phyloP scores from a whole-genome alignment of 345 rosid genomes.

The Gossypium bickii region DNA sequence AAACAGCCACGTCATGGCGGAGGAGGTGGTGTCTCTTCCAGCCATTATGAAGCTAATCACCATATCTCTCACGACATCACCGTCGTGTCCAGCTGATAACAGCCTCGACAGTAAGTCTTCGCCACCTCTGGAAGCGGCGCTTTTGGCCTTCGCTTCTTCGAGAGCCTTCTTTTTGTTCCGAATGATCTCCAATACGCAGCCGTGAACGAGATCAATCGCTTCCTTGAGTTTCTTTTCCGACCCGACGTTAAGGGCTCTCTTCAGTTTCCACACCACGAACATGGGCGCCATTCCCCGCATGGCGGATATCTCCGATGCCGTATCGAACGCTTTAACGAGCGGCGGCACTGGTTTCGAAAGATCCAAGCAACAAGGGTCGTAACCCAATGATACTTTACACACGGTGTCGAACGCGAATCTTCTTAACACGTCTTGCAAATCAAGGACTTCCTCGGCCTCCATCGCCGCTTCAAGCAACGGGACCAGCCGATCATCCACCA shows the following conservation, averaged over 20 bases:
- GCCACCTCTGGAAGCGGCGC: background rate
- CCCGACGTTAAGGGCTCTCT: constrained; percentile 49
- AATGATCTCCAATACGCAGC: constrained; percentile 32
- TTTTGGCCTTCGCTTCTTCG: constrained; percentile 2
- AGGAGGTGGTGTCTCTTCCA: constrained; percentile 65
- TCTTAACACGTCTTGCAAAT: constrained; percentile 53
- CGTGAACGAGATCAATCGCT: constrained; percentile 39
- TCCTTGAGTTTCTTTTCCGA: constrained; percentile 50
- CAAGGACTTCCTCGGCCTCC: constrained; percentile 23
- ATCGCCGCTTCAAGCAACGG: constrained; percentile 42
- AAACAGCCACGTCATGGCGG: constrained; percentile 73
- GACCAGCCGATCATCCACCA: constrained; percentile 40
- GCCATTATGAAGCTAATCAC: constrained; percentile 64
- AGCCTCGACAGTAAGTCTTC: constrained; percentile 51
- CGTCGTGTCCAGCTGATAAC: constrained; percentile 37
- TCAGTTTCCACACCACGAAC: constrained; percentile 55
- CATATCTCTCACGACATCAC: constrained; percentile 53
- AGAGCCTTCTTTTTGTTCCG: constrained; percentile 27
- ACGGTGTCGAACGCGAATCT: constrained; percentile 57
- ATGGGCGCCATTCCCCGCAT: constrained; percentile 49
- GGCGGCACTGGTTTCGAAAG: constrained; percentile 35
- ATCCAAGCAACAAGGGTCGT: constrained; percentile 54
- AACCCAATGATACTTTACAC: constrained; percentile 49
- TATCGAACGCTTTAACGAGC: constrained; percentile 47
- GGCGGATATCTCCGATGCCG: constrained; percentile 51